Conservation (phyloP, 352 stramenopile species). For the Pythium phragmiticola region DNA sequence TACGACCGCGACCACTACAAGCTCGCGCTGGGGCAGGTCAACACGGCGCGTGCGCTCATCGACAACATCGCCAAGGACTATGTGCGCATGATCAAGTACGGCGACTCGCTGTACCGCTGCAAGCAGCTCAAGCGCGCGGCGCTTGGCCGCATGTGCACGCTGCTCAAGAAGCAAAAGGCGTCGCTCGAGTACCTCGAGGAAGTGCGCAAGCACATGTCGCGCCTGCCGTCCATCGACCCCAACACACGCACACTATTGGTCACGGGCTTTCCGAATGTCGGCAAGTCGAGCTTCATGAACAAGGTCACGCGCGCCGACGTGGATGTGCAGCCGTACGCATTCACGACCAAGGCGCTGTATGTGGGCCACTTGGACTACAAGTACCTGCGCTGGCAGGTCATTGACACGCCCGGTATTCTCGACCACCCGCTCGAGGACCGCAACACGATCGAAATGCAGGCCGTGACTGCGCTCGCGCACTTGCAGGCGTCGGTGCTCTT, state of each 20-base stretch:
- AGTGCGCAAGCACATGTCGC: constrained; percentile 98
- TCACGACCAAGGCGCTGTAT: constrained; percentile 99
- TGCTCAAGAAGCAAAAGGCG: constrained; percentile 99
- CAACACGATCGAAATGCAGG: constrained; percentile 99
- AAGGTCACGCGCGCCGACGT: constrained; percentile 99
- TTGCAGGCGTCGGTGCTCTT: constrained; percentile 99
- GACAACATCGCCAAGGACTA: constrained; percentile 98
- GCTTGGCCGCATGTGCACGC: constrained; percentile 99
- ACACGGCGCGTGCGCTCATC: constrained; percentile 97
- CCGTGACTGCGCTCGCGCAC: constrained; percentile 98
- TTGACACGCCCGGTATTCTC: constrained; percentile 99
- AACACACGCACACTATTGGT: constrained; percentile 98
- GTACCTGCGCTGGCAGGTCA: constrained; percentile 99
- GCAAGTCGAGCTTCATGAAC: constrained; percentile 99
- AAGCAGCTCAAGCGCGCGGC: constrained; percentile 99
- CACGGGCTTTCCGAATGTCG: constrained; percentile 99
- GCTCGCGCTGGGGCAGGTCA: constrained; percentile 98
- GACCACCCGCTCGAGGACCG: constrained; percentile 99
- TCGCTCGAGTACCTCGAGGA: constrained; percentile 97
- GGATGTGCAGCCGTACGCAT: constrained; percentile 99
- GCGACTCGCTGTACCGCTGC: constrained; percentile 98
- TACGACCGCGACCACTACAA: constrained; percentile 99
- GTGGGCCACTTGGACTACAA: constrained; percentile 99
- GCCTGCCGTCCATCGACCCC: constrained; percentile 98
- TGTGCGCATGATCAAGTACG: constrained; percentile 99